Percentiles rank a stretch among this genome's conserved stretches.
Conservation (phyloP, 2,329 filamentous ascomycete species). For the Thielaviopsis ethacetica region DNA sequence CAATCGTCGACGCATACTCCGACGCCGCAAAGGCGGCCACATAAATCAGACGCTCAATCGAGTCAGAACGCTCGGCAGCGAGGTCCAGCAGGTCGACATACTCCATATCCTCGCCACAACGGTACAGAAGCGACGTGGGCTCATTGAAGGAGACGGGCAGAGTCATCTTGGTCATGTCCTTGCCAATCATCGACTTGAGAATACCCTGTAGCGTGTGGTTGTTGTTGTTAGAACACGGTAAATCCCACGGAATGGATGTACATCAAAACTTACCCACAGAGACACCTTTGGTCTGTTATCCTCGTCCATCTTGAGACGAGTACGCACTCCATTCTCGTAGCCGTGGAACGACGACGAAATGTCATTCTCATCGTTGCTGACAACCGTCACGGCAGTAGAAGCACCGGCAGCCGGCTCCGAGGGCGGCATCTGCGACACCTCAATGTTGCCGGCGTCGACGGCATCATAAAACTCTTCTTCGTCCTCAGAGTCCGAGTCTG, state of each 20-base stretch:
- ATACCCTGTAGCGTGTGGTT: constrained; percentile 47
- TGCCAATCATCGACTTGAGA: constrained; percentile 97
- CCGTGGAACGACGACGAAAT: constrained; percentile 69
- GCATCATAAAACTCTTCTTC: constrained; percentile 97
- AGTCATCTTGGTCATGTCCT: constrained; percentile 99
- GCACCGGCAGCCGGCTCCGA: constrained; percentile 26
- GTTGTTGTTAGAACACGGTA: no score
- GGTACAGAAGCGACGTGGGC: constrained; percentile 85
- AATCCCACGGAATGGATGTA: no score
- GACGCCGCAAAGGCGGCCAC: constrained; percentile 91
- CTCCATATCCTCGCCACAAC: constrained; percentile 95
- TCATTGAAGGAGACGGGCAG: constrained; percentile 97
- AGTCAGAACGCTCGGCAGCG: constrained; percentile 70
- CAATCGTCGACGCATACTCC: constrained; percentile 93
- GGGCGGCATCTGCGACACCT: constrained; percentile 53
- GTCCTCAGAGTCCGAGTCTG: constrained; percentile 65
- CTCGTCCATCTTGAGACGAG: constrained; percentile 69
- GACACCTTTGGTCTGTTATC: constrained; percentile 89
- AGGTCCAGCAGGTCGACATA: constrained; percentile 85
- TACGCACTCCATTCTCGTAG: constrained; percentile 77
- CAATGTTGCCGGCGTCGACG: constrained; percentile 80
- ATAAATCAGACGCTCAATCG: constrained; percentile 82
- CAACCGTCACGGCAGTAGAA: constrained; percentile 20
- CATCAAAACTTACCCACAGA: constrained; percentile 59
- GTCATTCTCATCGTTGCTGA: constrained; percentile 29